Conservation (phyloP, 495 filamentous ascomycete genomes). For the Stereocaulon alpinum region DNA sequence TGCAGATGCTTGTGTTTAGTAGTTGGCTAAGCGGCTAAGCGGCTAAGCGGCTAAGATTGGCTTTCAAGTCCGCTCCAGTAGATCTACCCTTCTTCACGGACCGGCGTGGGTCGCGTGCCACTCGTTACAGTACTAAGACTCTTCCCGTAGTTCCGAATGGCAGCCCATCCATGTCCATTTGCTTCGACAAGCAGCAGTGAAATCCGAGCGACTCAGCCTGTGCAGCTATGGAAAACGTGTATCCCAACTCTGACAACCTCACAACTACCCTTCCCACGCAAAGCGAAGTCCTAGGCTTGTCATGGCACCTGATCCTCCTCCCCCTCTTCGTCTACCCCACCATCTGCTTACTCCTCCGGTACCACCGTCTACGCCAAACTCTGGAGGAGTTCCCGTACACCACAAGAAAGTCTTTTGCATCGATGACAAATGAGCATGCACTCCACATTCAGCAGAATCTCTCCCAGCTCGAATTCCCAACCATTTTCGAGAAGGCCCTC, state of each 20-base stretch:
- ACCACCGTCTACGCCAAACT: slow-evolving; percentile 36
- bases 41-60: no score
- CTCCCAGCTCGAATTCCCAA: slow-evolving; percentile 46
- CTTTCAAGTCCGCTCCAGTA: no score
- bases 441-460: slow-evolving; percentile 43
- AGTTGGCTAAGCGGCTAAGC: no score
- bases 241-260: background rate
- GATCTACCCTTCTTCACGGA: no score
- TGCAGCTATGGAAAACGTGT: no score
- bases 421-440: slow-evolving; percentile 55
- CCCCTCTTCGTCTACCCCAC: slow-evolving; percentile 24
- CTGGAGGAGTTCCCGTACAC: slow-evolving; percentile 40
- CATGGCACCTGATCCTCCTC: background rate
- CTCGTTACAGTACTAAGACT: no score
- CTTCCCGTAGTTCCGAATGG: no score
- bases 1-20: no score
- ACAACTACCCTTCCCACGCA: background rate
- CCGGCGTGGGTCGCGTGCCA: no score
- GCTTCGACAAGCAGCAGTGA: no score
- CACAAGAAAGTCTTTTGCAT: slow-evolving; percentile 42
- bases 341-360: slow-evolving; percentile 37
- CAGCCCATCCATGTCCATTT: no score
- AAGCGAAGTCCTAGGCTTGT: background rate
- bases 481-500: slow-evolving; percentile 42
- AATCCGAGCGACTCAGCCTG: no score